phyloP scores from a whole-genome alignment of 2,329 filamentous ascomycete genomes.

The Truncatella angustata region DNA sequence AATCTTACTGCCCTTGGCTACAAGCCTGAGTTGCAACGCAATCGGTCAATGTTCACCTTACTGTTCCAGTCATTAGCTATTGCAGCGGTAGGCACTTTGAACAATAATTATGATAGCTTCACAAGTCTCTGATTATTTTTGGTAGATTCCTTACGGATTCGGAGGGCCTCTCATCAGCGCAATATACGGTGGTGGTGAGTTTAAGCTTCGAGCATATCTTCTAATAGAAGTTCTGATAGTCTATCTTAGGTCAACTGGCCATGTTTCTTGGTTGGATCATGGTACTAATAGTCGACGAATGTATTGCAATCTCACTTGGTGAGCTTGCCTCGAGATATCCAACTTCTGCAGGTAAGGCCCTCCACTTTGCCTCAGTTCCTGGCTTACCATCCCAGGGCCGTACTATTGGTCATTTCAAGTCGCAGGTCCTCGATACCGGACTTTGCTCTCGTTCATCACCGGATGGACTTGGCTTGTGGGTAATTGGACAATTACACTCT shows the following conservation, averaged over 20 bases:
- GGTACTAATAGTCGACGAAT: constrained; percentile 51
- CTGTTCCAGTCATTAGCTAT: constrained; percentile 62
- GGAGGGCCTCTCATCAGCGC: constrained; percentile 35
- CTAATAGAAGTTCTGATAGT: constrained; percentile 3
- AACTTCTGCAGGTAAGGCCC: constrained; percentile 47
- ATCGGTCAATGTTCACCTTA: constrained; percentile 58
- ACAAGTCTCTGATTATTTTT: background rate
- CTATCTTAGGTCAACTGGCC: constrained; percentile 41
- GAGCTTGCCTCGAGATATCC: constrained; percentile 52
- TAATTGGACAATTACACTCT: constrained; percentile 51
- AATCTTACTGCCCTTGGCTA: constrained; percentile 48
- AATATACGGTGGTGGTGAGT: constrained; percentile 35
- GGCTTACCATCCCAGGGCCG: too few species aligned
- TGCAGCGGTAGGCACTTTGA: constrained; percentile 39
- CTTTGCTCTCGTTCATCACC: constrained; percentile 47
- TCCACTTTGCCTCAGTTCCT: too few species aligned
- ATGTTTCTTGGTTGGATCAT: constrained; percentile 58
- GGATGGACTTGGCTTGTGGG: constrained; percentile 53
- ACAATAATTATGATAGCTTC: background rate
- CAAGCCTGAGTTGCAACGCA: constrained; percentile 54
- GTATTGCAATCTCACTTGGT: constrained; percentile 47
- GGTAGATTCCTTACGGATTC: constrained; percentile 51
- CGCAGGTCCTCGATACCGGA: constrained; percentile 37
- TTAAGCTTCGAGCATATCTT: background rate
- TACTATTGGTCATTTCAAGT: constrained; percentile 56